phyloP scores from a whole-genome alignment of 306 rosid species.

The Rubus idaeus region DNA sequence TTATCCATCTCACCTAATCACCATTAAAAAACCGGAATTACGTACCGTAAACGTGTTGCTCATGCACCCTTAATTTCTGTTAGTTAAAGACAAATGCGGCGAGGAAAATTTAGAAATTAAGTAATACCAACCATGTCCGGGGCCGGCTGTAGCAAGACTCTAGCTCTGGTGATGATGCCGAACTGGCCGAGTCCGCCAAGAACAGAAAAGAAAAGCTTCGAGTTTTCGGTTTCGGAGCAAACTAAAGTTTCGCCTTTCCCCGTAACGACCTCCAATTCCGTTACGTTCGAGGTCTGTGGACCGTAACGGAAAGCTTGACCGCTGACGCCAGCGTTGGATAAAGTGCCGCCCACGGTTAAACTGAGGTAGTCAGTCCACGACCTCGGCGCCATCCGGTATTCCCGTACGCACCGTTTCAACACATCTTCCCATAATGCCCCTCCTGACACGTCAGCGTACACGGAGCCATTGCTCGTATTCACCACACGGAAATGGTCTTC shows the following conservation, averaged over 20 bases:
- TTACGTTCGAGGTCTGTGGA: constrained; percentile 83
- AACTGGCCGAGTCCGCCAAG: constrained; percentile 97
- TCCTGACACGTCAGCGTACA: constrained; percentile 72
- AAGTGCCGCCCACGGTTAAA: constrained; percentile 88
- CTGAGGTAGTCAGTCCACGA: constrained; percentile 95
- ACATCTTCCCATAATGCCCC: constrained; percentile 99
- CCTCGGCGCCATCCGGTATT: constrained; percentile 59
- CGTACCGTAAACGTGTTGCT: constrained; percentile 29
- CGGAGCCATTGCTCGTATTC: constrained; percentile 19
- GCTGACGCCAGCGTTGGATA: constrained; percentile 95
- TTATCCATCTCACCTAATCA: constrained; percentile 89
- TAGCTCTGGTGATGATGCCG: constrained; percentile 81
- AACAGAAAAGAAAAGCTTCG: constrained; percentile 64
- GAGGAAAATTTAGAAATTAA: not conserved
- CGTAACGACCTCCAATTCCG: constrained; percentile 80
- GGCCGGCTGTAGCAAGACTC: constrained; percentile 64
- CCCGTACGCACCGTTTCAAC: constrained; percentile 55
- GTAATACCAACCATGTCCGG: constrained; percentile 66
- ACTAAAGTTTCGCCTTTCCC: constrained; percentile 72
- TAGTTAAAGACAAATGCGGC: not conserved
- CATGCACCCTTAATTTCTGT: constrained; percentile 19
- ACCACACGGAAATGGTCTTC: constrained; percentile 38
- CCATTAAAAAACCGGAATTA: not conserved
- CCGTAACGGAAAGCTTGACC: constrained; percentile 95
- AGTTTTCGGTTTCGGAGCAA: constrained; percentile 65